Conservation (phyloP, 352 stramenopile genomes). For the Pythium diclinum region DNA sequence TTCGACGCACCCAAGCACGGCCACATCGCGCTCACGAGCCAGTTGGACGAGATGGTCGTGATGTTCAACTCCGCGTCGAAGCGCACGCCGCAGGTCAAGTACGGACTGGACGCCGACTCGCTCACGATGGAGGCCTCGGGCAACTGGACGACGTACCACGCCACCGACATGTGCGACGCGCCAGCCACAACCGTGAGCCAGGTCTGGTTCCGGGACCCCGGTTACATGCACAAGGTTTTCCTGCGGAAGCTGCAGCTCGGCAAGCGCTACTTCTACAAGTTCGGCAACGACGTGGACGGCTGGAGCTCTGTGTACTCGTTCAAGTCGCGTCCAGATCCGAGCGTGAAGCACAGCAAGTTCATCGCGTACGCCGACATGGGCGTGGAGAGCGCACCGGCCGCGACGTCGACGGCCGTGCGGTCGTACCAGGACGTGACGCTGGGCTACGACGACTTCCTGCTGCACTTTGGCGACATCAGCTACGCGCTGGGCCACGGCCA, state of each 20-base stretch:
- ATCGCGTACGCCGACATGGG: conserved; percentile 85
- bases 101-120: not conserved
- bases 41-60: conserved; percentile 64
- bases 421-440: conserved; percentile 28
- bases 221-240: conserved; percentile 80
- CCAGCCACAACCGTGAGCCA: conserved; percentile 65
- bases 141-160: conserved; percentile 59
- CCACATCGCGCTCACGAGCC: conserved; percentile 58
- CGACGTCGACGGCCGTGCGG: conserved; percentile 28
- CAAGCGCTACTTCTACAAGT: conserved; percentile 73
- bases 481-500: conserved; percentile 45
- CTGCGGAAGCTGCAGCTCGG: conserved; percentile 38
- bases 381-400: conserved; percentile 36
- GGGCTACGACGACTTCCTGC: conserved; percentile 34
- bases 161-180: conserved; percentile 57
- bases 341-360: conserved; percentile 48
- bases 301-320: conserved; percentile 74
- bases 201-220: conserved; percentile 67
- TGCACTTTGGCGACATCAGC: conserved; percentile 41
- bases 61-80: conserved; percentile 75
- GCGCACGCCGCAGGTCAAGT: conserved; percentile 49
- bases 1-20: conserved; percentile 64
- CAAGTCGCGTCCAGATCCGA: conserved; percentile 30
- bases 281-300: conserved; percentile 69
- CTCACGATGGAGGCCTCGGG: conserved; percentile 28